These are phyloP conservation scores for Echium plantagineum DNA, from an alignment of 257 asterid genomes.

Conservation along the genomic window DNA sequence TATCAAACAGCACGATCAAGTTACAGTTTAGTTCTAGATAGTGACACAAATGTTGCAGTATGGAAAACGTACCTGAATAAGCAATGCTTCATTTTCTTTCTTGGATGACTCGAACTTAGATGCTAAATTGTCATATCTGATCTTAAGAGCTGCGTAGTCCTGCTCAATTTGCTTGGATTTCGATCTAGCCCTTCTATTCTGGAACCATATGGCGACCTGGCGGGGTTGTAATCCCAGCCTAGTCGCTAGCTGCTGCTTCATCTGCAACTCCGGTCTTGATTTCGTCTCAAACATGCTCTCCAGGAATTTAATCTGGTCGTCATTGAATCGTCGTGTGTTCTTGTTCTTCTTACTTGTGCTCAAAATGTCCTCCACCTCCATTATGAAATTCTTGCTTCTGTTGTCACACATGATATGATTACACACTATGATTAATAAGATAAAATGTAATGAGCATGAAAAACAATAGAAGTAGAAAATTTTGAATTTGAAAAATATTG, in stretches of 20 bases:
- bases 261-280: conserved; percentile 55
- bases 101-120: conserved; percentile 39
- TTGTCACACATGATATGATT: background rate
- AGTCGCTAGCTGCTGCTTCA: conserved; percentile 61
- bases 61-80: conserved; percentile 35
- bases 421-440: background rate
- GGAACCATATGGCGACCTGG: conserved; percentile 90
- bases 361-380: conserved; percentile 17
- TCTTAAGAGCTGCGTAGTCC: conserved; percentile 41
- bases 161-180: conserved; percentile 59
- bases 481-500: background rate
- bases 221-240: conserved; percentile 69
- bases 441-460: background rate
- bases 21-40: no score
- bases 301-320: conserved; percentile 52
- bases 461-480: no score
- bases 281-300: conserved; percentile 56
- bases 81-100: conserved; percentile 51
- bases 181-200: conserved; percentile 57
- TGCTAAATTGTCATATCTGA: conserved; percentile 37
- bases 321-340: conserved; percentile 48
- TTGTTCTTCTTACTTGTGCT: conserved; percentile 13
- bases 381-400: background rate
- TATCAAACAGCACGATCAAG: no score
- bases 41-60: no score